Percentiles rank a stretch among this genome's conserved stretches.
These are phyloP conservation scores for Eurotiales sp. DNA, from an alignment of 2,329 filamentous ascomycete genomes.

Conservation along the genomic window DNA sequence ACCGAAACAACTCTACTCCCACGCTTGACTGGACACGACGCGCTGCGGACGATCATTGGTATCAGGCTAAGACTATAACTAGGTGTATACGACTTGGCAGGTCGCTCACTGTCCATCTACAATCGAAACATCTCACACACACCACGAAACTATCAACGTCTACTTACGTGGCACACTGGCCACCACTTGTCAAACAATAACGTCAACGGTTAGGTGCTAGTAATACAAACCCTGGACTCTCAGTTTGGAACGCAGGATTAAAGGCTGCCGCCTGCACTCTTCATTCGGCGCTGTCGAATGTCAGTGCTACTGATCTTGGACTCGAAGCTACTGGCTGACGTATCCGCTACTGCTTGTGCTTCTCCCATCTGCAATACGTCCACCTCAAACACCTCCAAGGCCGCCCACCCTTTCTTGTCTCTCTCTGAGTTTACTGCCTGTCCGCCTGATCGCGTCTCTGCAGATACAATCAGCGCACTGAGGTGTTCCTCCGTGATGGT, in stretches of 20 bases:
- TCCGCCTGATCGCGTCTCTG: constrained; percentile 81
- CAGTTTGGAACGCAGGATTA: constrained; percentile 1
- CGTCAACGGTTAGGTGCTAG: neutral
- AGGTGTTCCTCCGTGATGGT: constrained; percentile 79
- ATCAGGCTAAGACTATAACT: neutral
- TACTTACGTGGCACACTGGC: constrained; percentile 15
- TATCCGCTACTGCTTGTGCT: constrained; percentile 42
- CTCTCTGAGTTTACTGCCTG: constrained; percentile 82
- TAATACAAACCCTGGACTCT: neutral
- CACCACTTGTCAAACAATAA: constrained; percentile 4
- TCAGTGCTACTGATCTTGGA: constrained; percentile 90
- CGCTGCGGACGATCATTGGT: constrained; percentile 1
- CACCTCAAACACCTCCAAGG: constrained; percentile 79
- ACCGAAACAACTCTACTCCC: neutral
- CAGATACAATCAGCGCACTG: constrained; percentile 78
- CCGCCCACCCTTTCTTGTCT: constrained; percentile 68
- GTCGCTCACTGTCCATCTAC: constrained; percentile 7
- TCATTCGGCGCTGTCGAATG: constrained; percentile 58
- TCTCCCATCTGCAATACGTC: constrained; percentile 74
- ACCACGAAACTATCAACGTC: neutral
- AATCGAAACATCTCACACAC: neutral
- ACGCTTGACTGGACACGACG: constrained; percentile 9
- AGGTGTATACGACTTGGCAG: neutral
- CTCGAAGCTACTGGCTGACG: constrained; percentile 60
- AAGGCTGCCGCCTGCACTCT: constrained; percentile 28